Evolutionary conservation across 1,284 basidiomycete genomes (phyloP).

Genomic region (Apiotrichum siamense): DNA sequence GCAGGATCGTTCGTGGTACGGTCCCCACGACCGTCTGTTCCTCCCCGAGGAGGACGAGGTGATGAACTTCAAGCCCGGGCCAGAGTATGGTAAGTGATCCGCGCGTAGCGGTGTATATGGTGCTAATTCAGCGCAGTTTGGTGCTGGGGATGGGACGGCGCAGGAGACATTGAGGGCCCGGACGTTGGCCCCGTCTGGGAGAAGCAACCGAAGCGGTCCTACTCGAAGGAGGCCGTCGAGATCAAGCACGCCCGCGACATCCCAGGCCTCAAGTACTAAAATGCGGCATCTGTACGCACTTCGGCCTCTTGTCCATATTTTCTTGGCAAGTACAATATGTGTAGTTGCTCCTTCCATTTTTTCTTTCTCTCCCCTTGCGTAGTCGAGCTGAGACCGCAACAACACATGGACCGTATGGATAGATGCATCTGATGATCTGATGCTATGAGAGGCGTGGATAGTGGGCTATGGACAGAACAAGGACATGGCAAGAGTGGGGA

Average conservation of each 20-base stretch:
- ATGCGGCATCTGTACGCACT: no score
- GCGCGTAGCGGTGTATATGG: not conserved
- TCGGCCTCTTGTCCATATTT: no score
- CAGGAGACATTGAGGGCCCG: conserved; percentile 87
- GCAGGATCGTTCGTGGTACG: conserved; percentile 87
- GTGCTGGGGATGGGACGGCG: conserved; percentile 99
- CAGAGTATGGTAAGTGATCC: conserved; percentile 66
- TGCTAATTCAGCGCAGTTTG: conserved; percentile 57
- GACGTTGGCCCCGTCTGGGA: conserved; percentile 95
- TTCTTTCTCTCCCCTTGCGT: not conserved
- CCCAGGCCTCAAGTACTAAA: conserved; percentile 11
- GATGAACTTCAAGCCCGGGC: conserved; percentile 69
- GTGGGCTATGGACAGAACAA: no score
- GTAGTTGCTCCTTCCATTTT: no score
- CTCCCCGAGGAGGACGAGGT: conserved; percentile 73
- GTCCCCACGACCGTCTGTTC: conserved; percentile 88
- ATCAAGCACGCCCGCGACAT: conserved; percentile 66
- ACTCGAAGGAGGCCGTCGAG: conserved; percentile 56
- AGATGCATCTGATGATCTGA: conserved; percentile 14
- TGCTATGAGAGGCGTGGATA: not conserved
- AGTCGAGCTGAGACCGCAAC: not conserved
- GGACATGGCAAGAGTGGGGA: no score
- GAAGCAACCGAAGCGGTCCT: conserved; percentile 64
- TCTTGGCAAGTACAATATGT: no score
- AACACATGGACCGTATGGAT: conserved; percentile 5